These are phyloP conservation scores for Albifimbria verrucaria DNA, from an alignment of 2,329 filamentous ascomycete genomes.

Conservation along the genomic window DNA sequence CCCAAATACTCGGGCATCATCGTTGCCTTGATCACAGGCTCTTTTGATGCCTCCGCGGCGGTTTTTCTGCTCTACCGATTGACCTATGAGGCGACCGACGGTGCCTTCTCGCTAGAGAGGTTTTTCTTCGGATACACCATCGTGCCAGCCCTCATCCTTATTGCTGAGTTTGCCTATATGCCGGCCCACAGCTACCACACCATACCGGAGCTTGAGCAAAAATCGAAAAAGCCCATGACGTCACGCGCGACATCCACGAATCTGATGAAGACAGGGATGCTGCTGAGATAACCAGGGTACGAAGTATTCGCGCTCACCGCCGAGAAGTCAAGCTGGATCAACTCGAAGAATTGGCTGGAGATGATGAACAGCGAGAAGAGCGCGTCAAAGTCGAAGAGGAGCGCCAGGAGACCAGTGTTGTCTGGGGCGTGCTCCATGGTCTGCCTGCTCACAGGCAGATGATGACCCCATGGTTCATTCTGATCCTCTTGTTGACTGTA, in stretches of 20 bases:
- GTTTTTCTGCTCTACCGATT: constrained; percentile 72
- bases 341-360: constrained; percentile 62
- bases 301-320: constrained; percentile 42
- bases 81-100: constrained; percentile 56
- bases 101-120: constrained; percentile 28
- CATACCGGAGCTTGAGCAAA: constrained; percentile 35
- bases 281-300: constrained; percentile 41
- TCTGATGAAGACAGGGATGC: constrained; percentile 50
- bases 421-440: constrained; percentile 72
- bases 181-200: constrained; percentile 35
- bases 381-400: constrained; percentile 55
- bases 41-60: constrained; percentile 78
- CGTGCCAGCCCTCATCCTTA: constrained; percentile 31
- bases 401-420: constrained; percentile 57
- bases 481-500: constrained; percentile 64
- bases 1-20: constrained; percentile 71
- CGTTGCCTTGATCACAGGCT: constrained; percentile 72
- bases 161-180: constrained; percentile 37
- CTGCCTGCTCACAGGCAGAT: constrained; percentile 62
- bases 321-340: constrained; percentile 57
- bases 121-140: constrained; percentile 39
- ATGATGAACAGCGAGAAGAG: constrained; percentile 49
- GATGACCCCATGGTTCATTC: constrained; percentile 64
- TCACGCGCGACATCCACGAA: constrained; percentile 41
- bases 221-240: constrained; percentile 34